Conservation (phyloP, 2,329 filamentous ascomycete species). For the Tolypocladium cylindrosporum region DNA sequence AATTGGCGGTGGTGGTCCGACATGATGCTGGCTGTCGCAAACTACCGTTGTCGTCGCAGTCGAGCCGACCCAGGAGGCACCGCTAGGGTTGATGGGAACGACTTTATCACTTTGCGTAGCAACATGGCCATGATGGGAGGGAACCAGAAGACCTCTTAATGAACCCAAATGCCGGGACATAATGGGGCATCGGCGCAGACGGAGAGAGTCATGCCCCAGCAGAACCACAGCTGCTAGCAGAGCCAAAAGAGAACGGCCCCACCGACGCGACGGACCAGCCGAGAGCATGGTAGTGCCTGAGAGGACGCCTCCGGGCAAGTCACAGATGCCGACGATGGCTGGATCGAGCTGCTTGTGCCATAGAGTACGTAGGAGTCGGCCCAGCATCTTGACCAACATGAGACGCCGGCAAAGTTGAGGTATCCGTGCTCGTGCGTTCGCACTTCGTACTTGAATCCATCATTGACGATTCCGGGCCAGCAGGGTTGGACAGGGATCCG, state of each 20-base stretch:
- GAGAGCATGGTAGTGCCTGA: not conserved
- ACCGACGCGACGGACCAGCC: not conserved
- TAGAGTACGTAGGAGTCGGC: not conserved
- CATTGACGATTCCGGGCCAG: not conserved
- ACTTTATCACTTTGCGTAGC: not conserved
- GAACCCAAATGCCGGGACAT: not conserved
- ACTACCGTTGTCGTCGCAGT: not conserved
- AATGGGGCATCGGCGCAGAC: not conserved
- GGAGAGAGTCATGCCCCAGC: not conserved
- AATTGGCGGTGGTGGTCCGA: not conserved
- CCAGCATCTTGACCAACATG: not conserved
- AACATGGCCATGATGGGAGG: not conserved
- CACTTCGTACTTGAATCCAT: not conserved
- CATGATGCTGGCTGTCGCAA: constrained; percentile 7
- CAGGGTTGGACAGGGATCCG: not conserved
- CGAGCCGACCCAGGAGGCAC: not conserved
- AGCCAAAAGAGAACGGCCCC: not conserved
- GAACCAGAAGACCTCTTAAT: not conserved
- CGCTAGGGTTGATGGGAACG: not conserved
- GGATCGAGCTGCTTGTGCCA: not conserved
- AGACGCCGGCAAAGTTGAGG: not conserved
- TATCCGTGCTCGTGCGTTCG: not conserved
- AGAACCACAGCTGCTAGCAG: not conserved
- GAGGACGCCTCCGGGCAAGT: not conserved
- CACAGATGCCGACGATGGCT: not conserved